Conservation (phyloP, 768 basidiomycete species). For the Termitomyces sp. region DNA sequence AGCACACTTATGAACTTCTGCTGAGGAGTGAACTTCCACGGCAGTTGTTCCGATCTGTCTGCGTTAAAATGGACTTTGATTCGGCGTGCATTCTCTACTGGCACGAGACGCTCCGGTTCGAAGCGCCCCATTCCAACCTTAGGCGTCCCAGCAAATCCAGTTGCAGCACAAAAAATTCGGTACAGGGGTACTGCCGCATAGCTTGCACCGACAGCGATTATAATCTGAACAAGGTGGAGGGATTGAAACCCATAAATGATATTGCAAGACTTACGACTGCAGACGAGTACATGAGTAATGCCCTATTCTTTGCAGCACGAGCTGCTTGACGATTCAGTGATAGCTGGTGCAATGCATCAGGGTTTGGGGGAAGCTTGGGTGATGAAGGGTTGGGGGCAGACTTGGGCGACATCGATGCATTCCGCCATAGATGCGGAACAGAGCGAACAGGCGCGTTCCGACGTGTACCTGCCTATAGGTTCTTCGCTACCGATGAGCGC, state of each 20-base stretch:
- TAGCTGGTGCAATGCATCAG: slow-evolving; percentile 3
- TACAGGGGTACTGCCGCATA: slow-evolving; percentile 98
- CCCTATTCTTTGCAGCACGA: slow-evolving; percentile 60
- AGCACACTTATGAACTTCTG: slow-evolving; percentile 88
- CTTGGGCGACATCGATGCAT: slow-evolving; percentile 13
- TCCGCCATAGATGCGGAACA: slow-evolving; percentile 3
- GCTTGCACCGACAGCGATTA: slow-evolving; percentile 78
- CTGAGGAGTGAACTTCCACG: slow-evolving; percentile 91
- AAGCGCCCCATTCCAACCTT: slow-evolving; percentile 84
- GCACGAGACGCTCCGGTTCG: slow-evolving; percentile 80
- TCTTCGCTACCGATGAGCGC: slow-evolving; percentile 7
- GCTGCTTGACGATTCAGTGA: slow-evolving; percentile 28
- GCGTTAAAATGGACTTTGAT: slow-evolving; percentile 98
- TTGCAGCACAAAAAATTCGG: slow-evolving; percentile 96
- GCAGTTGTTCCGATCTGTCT: slow-evolving; percentile 81
- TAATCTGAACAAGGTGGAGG: slow-evolving; percentile 47
- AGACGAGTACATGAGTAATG: slow-evolving; percentile 78
- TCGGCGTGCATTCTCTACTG: slow-evolving; percentile 60
- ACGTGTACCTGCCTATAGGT: slow-evolving; percentile 10
- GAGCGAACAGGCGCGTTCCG: neutral
- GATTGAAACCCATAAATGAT: neutral
- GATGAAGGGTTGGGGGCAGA: slow-evolving; percentile 1
- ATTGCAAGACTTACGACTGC: slow-evolving; percentile 59
- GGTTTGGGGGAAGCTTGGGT: neutral
- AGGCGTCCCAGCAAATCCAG: slow-evolving; percentile 95